Evolutionary conservation across 805 yeast species (phyloP), one percentile per base, ranked within the genome.

Genomic region (Ogataea zsoltii): DNA sequence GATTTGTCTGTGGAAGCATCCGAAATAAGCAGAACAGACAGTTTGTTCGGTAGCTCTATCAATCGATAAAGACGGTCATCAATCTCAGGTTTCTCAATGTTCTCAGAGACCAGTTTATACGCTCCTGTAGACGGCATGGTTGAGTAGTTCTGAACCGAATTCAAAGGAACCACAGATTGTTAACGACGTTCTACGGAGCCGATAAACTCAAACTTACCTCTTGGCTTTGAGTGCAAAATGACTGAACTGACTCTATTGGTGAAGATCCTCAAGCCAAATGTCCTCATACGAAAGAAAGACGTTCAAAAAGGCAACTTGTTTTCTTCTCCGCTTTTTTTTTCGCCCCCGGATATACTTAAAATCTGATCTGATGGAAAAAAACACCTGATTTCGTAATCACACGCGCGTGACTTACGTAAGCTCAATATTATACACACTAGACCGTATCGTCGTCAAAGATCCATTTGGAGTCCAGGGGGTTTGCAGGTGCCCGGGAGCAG

Each of bases 11-110:
- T 72, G 17, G 77, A 66, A 1, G 85, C 78, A 57, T 87, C 94
- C 45, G 79, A 77, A 44, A 87, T 84, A 46, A 85, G 59, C 43
- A 87, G 64, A 0, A 80, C 89, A 17, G 74, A 75, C 41, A 87
- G 61, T 11, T 75, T 71, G 58, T 86, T 87, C 2, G 75, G 62
- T 33, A 85, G 66, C 45, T 77, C 70, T 53, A 92, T 70, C 39
- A 82, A 68, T 33, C 89, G 76, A 62, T 94, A 94, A 29, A 73
- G 65, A 42, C 98, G 74, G 55, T 91, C 88, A 65, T 92, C 98
- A 26, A 73, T 64, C 16, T 74, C 65, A 0, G 84, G 82, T 55
- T 75, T 77, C 10, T 60, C 50, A 1, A 65, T 39, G 9, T 51
- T 50, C 30, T 61, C 58, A 4, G 57, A 49, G 15, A 60, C 29